Base-by-base conservation (phyloP, 495 filamentous ascomycete species). In the Achaetomiella virescens region DNA sequence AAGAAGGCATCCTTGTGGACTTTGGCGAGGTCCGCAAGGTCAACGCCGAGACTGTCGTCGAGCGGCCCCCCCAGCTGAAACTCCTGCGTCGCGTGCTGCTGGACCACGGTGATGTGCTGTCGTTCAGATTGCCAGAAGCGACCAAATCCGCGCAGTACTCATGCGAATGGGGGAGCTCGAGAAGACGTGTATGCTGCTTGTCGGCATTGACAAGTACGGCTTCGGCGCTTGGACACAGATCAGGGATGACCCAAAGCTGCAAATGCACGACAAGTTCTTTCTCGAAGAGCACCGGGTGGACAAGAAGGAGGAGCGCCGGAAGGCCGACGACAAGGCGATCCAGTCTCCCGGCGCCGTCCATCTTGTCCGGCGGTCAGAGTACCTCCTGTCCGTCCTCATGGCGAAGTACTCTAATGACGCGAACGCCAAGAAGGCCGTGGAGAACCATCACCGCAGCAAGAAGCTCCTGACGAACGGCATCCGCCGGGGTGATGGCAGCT, bases 251-350 rank as follows among this genome's bases (percentile, higher is more conserved):
- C 76, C 82, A 6, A 91, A 96, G 48, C 80, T 99, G 17, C 84
- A 79, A 5, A 85, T 99, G 72, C 76, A 77, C 3, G 93, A 96
- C 59, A 97, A 96, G 66, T 90, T 97, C 67, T 99, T 95, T 74
- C 69, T 99, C 6, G 93, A 99, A 67, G 93, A 99, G 65, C 91
- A 97, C 66, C 87, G 91, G n/a, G 92, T 97, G 21, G 95, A 92
- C 66, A 88, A 95, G 69, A 97, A 97, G 63, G 91, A 91, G 58
- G 89, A 96, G 61, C 87, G 93, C 17, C 79, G 77, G 57, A 89
- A 89, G 60, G 81, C 75, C 1, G 89, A 93, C 12, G 82, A 84
- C 50, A 88, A 88, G 62, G 78, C 82, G 17, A 87, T 89, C 1
- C 95, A 96, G 63, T 92, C 93, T 3, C 93, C 93, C 10, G 93